Evolutionary conservation across 805 yeast species (phyloP).

Genomic region (Torulaspora microellipsoides): DNA sequence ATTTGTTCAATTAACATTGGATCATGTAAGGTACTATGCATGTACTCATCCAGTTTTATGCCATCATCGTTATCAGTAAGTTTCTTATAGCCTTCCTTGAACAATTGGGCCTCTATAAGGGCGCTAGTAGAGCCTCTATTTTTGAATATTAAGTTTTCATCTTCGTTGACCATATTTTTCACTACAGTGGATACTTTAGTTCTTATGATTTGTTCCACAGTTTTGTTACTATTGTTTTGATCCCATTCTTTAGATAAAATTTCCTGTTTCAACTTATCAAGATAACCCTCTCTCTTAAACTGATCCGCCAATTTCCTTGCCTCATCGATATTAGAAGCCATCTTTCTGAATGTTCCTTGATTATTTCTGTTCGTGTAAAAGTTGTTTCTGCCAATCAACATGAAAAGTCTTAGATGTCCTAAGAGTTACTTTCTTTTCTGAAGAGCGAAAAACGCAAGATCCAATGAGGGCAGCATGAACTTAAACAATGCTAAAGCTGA

Average conservation of each 20-base stretch:
- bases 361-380: too few species aligned
- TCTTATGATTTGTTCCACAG: constrained; percentile 20
- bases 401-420: too few species aligned
- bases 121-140: constrained; percentile 35
- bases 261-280: constrained; percentile 29
- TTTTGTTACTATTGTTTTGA: constrained; percentile 1
- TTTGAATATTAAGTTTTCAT: constrained; percentile 31
- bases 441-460: not conserved
- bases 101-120: constrained; percentile 29
- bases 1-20: constrained; percentile 19
- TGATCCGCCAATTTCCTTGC: constrained; percentile 28
- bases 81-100: constrained; percentile 27
- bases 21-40: constrained; percentile 19
- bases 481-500: not conserved
- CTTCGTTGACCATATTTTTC: constrained; percentile 25
- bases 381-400: too few species aligned
- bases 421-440: too few species aligned
- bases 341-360: not conserved
- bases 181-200: constrained; percentile 23
- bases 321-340: constrained; percentile 15
- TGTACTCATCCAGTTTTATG: constrained; percentile 19
- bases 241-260: constrained; percentile 18
- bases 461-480: not conserved
- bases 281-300: constrained; percentile 33
- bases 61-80: constrained; percentile 17